Conservation (phyloP, 2,329 filamentous ascomycete species). For the Microcera coccophila region DNA sequence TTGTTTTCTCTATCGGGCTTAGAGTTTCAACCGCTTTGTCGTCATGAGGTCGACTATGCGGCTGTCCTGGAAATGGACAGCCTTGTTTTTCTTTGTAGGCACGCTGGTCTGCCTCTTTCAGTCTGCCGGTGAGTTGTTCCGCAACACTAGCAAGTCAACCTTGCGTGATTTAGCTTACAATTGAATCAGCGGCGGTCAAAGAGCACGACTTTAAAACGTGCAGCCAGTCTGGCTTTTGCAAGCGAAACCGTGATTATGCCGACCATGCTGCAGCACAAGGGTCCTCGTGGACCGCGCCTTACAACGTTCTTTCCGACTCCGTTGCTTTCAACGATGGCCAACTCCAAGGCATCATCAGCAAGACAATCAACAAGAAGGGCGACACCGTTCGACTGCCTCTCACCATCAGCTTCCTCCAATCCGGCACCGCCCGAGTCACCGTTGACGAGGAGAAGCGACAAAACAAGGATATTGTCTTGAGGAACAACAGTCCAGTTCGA, state of each 20-base stretch:
- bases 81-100: slow-evolving; percentile 57
- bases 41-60: slow-evolving; percentile 49
- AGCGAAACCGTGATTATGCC: slow-evolving; percentile 86
- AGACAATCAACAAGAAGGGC: slow-evolving; percentile 60
- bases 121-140: slow-evolving; percentile 56
- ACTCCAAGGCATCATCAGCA: slow-evolving; percentile 76
- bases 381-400: slow-evolving; percentile 77
- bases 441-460: slow-evolving; percentile 88
- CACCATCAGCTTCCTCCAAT: slow-evolving; percentile 83
- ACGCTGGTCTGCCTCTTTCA: slow-evolving; percentile 58
- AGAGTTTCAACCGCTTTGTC: slow-evolving; percentile 17
- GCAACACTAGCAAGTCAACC: not conserved
- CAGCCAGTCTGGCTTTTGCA: slow-evolving; percentile 93
- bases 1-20: slow-evolving; percentile 10
- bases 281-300: slow-evolving; percentile 73
- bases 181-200: slow-evolving; percentile 70
- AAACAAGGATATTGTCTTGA: slow-evolving; percentile 82
- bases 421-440: slow-evolving; percentile 79
- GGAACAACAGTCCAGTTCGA: slow-evolving; percentile 76
- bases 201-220: slow-evolving; percentile 98
- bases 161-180: slow-evolving; percentile 13
- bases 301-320: slow-evolving; percentile 68
- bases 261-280: slow-evolving; percentile 66
- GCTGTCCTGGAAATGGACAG: slow-evolving; percentile 61
- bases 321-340: slow-evolving; percentile 75